Conservation (phyloP, 805 yeast species). For the Monosporozyma siamensis region DNA sequence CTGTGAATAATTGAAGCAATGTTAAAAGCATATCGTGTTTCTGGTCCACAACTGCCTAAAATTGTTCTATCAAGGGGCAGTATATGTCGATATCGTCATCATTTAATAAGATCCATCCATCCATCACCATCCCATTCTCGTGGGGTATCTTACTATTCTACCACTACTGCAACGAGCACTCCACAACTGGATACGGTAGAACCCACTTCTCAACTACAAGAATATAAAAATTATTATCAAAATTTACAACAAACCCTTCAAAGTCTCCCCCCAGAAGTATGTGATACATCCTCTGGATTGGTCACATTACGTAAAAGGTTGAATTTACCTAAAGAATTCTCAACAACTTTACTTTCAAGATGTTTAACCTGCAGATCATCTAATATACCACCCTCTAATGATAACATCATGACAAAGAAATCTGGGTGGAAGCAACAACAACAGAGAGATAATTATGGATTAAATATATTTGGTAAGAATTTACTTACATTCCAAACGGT, state of each 20-base stretch:
- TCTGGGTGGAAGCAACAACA: conserved; percentile 3
- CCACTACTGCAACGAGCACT: background rate
- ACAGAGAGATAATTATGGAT: conserved; percentile 57
- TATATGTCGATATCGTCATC: background rate
- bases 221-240: conserved; percentile 21
- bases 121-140: too few relatives aligned
- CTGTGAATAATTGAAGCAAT: background rate
- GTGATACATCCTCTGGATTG: conserved; percentile 57
- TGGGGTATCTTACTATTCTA: background rate
- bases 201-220: conserved; percentile 13
- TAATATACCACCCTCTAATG: conserved; percentile 12
- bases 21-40: background rate
- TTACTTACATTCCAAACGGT: conserved; percentile 66
- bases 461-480: conserved; percentile 74
- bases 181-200: too few relatives aligned
- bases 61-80: background rate
- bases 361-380: conserved; percentile 56
- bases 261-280: conserved; percentile 39
- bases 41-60: background rate
- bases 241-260: conserved; percentile 14
- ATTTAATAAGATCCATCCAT: background rate
- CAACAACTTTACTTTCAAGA: conserved; percentile 65
- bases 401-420: background rate
- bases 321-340: conserved; percentile 46
- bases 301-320: conserved; percentile 73